Conservation (phyloP, 2,329 filamentous ascomycete genomes). For the Domatiomyces globalis region DNA sequence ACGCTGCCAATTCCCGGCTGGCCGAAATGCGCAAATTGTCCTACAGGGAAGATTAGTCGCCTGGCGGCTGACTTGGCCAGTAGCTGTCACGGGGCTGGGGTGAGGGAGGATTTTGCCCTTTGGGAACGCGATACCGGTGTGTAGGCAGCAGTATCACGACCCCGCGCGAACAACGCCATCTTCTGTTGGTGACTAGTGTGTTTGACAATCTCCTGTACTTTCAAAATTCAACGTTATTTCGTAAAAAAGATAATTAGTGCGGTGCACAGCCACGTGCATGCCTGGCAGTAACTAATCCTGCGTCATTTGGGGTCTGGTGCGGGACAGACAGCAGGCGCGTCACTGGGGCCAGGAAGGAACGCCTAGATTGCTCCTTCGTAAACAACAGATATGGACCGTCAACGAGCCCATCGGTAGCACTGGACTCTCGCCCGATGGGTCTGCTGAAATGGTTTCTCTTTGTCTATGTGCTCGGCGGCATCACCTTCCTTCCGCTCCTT, state of each 20-base stretch:
- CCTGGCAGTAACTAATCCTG: not conserved
- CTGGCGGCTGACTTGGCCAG: too few species aligned
- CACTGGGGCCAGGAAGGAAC: not conserved
- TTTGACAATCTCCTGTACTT: too few species aligned
- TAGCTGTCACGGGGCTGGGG: too few species aligned
- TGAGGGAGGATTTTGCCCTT: too few species aligned
- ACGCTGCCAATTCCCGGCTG: constrained; percentile 63
- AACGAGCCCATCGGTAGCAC: not conserved
- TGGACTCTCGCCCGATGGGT: constrained; percentile 12
- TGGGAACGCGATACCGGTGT: too few species aligned
- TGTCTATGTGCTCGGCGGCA: constrained; percentile 69
- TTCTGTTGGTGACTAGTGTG: too few species aligned
- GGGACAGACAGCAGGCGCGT: not conserved
- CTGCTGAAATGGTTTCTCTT: constrained; percentile 42
- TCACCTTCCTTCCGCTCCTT: constrained; percentile 72
- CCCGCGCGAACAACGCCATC: too few species aligned
- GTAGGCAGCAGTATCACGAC: too few species aligned
- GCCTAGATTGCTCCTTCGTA: not conserved
- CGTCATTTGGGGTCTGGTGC: not conserved
- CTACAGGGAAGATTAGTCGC: constrained; percentile 74
- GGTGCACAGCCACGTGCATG: too few species aligned
- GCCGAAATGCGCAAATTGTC: constrained; percentile 98
- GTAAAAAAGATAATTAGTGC: too few species aligned
- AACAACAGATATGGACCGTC: not conserved
- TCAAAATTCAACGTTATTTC: too few species aligned